Evolutionary conservation across 352 stramenopile genomes (phyloP).

Genomic region (Achlya hypogyna): DNA sequence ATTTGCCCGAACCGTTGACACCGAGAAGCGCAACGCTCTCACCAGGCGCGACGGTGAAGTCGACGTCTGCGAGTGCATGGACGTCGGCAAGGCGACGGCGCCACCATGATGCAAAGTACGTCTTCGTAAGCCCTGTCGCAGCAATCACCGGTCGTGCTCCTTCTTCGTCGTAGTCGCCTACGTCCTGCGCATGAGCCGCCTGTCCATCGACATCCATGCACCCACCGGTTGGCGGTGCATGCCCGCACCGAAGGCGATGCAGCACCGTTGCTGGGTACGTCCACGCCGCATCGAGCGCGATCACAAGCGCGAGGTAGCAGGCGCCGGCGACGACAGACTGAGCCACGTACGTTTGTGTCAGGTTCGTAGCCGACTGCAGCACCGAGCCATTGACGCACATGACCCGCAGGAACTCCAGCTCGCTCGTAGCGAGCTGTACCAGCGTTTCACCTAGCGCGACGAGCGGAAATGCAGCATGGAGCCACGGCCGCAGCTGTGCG

Average conservation of each 20-base stretch:
- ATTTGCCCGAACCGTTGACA: slow-evolving; percentile 94
- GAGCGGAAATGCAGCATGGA: slow-evolving; percentile 52
- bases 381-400: slow-evolving; percentile 31
- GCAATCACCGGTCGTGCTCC: background rate
- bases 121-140: background rate
- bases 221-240: slow-evolving; percentile 24
- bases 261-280: slow-evolving; percentile 60
- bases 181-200: background rate
- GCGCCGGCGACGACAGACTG: slow-evolving; percentile 23
- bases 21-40: slow-evolving; percentile 90
- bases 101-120: background rate
- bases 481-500: slow-evolving; percentile 29
- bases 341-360: background rate
- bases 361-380: background rate
- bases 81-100: background rate
- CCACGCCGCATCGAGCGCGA: slow-evolving; percentile 49
- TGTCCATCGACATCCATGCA: background rate
- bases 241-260: slow-evolving; percentile 25
- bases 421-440: slow-evolving; percentile 42
- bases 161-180: background rate
- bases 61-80: slow-evolving; percentile 53
- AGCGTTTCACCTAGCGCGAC: slow-evolving; percentile 43
- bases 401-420: slow-evolving; percentile 32
- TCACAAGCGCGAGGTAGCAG: slow-evolving; percentile 41
- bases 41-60: slow-evolving; percentile 72